These are phyloP conservation scores for Cicer chorassanicum DNA, from an alignment of 306 rosid species.

Conservation along the genomic window DNA sequence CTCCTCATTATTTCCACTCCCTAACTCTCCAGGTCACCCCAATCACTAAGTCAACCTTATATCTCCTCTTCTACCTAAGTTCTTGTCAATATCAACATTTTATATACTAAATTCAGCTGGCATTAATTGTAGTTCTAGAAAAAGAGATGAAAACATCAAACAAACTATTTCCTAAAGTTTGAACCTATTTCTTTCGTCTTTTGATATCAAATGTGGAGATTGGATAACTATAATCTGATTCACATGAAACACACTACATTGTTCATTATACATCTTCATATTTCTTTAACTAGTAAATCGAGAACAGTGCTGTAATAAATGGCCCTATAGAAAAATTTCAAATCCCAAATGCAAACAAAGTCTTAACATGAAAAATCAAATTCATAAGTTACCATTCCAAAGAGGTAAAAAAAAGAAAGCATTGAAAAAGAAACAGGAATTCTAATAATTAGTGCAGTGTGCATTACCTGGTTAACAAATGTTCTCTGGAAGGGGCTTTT, in stretches of 20 bases:
- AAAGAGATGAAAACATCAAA: conserved; percentile 13
- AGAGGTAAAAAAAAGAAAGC: conserved; percentile 27
- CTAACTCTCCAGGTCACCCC: neutral
- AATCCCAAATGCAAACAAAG: conserved; percentile 31
- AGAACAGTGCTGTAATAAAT: conserved; percentile 7
- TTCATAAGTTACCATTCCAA: conserved; percentile 1
- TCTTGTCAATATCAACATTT: conserved; percentile 7
- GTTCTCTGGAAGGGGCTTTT: conserved; percentile 97
- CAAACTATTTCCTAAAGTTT: conserved; percentile 21
- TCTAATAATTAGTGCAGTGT: conserved; percentile 26
- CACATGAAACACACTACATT: conserved; percentile 25
- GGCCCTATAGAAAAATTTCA: conserved; percentile 31
- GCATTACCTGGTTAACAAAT: conserved; percentile 90
- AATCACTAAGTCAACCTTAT: neutral
- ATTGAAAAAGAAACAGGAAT: conserved; percentile 35
- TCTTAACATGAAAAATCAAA: conserved; percentile 5
- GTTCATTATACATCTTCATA: conserved; percentile 8
- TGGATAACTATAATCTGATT: conserved; percentile 23
- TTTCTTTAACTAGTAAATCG: conserved; percentile 13
- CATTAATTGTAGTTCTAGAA: conserved; percentile 24
- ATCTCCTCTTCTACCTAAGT: conserved; percentile 6
- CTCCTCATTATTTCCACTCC: neutral
- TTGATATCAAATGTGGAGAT: conserved; percentile 28
- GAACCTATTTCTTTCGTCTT: conserved; percentile 29
- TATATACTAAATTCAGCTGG: neutral